Evolutionary conservation across 768 basidiomycete genomes (phyloP), one percentile per base, ranked within the genome.

Genomic region (Suillus subluteus): DNA sequence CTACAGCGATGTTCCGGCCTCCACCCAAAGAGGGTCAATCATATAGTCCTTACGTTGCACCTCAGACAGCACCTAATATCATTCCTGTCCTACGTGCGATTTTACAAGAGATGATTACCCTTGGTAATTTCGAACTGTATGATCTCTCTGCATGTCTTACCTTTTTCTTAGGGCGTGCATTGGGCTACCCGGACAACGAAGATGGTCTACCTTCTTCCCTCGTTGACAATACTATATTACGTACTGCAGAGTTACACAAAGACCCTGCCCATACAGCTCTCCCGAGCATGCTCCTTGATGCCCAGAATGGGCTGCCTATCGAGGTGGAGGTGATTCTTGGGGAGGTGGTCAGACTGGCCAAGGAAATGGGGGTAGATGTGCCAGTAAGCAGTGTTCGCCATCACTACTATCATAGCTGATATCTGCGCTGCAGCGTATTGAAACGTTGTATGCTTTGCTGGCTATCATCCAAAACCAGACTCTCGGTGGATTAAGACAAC

Each of bases 291-390:
- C 78, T 89, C 41, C 79, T 89, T 61, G 59, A 61, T 26, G 78
- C 79, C 26, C 79, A 84, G 70, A 82, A 78, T 58, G 84, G 82
- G 3, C 79, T 79, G 63, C 88, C 90, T 46, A 84, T 90, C 66
- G 90, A 91, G 76, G 84, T 91, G 1, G 89, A 91, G 72, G 87
- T 84, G 15, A 87, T 91, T 50, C 66, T 90, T 5, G 89, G 90
- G 0, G 84, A 88, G 66, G 83, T 89, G 2, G 84, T 89, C 26
- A 75, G 85, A 52, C 78, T 87, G 78, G 88, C 84, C 0, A 80
- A 76, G 69, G 77, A 80, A 58, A 71, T 73, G 30, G 77, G 79
- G 11, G 81, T 88, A 5, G 73, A 79, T 15, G 73, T 87, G 43
- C 87, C 87, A 38, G 88, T 88, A 70, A 77, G 84, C 75, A n/a